Percentiles rank a stretch among this genome's conserved stretches.
phyloP scores from a whole-genome alignment of 2,329 filamentous ascomycete species.

The Diaporthe caulivora region DNA sequence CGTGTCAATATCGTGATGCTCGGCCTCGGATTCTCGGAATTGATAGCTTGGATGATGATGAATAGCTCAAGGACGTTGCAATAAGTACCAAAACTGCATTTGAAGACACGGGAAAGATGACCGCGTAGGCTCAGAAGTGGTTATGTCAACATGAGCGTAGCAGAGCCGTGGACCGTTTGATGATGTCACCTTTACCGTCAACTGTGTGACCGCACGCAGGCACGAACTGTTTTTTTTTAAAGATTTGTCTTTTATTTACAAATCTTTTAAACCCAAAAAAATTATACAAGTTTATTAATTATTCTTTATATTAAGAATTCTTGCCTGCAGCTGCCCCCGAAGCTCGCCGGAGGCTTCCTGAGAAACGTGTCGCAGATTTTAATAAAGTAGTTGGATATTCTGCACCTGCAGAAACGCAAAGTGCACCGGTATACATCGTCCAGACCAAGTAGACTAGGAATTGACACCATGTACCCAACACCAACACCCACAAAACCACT shows the following conservation, averaged over 20 bases:
- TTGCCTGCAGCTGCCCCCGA: neutral
- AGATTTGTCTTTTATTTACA: too few relatives aligned
- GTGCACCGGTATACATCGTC: too few relatives aligned
- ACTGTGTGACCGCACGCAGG: neutral
- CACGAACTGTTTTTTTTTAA: too few relatives aligned
- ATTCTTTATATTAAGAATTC: too few relatives aligned
- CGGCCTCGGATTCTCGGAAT: neutral
- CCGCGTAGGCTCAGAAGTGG: neutral
- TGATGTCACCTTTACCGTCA: slow-evolving; percentile 29
- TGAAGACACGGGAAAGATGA: neutral
- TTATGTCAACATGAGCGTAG: slow-evolving; percentile 22
- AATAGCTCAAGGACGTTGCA: neutral
- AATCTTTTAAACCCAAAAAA: too few relatives aligned
- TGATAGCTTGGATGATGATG: neutral
- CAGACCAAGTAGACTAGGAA: too few relatives aligned
- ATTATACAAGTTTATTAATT: too few relatives aligned
- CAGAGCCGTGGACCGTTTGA: slow-evolving; percentile 9
- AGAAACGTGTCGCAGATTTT: neutral
- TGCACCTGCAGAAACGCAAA: too few relatives aligned
- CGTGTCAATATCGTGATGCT: neutral
- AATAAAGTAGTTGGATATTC: too few relatives aligned
- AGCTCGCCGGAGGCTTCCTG: slow-evolving; percentile 7
- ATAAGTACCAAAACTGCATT: neutral
- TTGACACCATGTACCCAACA: too few relatives aligned
- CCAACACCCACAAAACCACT: too few relatives aligned